Conservation (phyloP, 2,329 filamentous ascomycete species). For the Chaetomium olivaceum region DNA sequence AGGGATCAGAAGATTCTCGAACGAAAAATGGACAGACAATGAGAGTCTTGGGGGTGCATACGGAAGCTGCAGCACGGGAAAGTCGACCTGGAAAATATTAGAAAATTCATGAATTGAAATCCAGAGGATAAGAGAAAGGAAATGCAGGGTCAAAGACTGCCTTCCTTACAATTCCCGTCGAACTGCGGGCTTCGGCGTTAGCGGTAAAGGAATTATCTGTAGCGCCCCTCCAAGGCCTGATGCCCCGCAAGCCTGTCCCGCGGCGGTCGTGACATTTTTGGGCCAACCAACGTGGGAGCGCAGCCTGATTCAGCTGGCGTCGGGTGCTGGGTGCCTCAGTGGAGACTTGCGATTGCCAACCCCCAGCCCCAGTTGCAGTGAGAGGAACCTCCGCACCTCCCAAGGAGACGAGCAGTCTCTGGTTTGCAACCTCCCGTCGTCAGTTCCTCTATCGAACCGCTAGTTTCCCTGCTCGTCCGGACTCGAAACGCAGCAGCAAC, state of each 20-base stretch:
- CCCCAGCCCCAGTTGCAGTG: not conserved
- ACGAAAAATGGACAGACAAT: not conserved
- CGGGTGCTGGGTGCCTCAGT: constrained; percentile 19
- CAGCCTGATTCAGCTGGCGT: constrained; percentile 15
- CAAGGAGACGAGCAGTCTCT: not conserved
- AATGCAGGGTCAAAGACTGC: not conserved
- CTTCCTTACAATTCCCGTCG: not conserved
- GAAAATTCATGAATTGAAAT: not conserved
- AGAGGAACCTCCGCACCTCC: constrained; percentile 11
- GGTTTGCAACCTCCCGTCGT: constrained; percentile 9
- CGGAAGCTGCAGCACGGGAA: not conserved
- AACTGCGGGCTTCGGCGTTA: not conserved
- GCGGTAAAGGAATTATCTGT: constrained; percentile 10
- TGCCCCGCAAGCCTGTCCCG: not conserved
- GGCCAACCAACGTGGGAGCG: constrained; percentile 10
- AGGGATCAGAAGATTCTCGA: constrained; percentile 7
- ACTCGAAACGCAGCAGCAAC: constrained; percentile 7
- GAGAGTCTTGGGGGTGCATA: not conserved
- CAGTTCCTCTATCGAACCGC: not conserved
- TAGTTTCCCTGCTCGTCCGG: not conserved
- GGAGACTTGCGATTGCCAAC: constrained; percentile 22
- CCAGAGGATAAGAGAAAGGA: not conserved
- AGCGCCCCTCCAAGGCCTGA: not conserved
- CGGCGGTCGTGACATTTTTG: constrained; percentile 1
- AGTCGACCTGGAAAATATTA: not conserved